These are phyloP conservation scores for Metahyphopichia silvanorum DNA, from an alignment of 805 yeast genomes.

Conservation along the genomic window DNA sequence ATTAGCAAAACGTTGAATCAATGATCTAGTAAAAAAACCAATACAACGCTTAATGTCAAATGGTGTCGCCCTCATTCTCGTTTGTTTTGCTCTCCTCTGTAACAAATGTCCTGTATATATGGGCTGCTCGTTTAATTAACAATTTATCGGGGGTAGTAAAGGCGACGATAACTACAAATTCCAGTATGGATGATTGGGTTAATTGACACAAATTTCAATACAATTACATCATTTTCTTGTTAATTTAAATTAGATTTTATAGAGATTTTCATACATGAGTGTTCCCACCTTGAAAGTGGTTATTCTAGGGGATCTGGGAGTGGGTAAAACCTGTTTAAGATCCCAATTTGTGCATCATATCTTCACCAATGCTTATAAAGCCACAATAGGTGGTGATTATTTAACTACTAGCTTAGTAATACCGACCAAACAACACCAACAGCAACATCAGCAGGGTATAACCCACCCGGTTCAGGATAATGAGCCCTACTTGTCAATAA, in stretches of 20 bases:
- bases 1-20: neutral
- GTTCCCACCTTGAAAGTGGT: constrained; percentile 43
- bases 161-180: no score
- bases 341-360: constrained; percentile 54
- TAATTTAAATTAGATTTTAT: no score
- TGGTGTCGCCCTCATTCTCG: no score
- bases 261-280: neutral
- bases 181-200: no score
- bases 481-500: constrained; percentile 1
- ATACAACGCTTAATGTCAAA: no score
- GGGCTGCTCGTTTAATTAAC: no score
- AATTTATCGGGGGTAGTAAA: no score
- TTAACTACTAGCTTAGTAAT: constrained; percentile 38
- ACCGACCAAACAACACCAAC: neutral
- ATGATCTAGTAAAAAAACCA: no score
- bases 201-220: no score
- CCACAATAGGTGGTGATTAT: constrained; percentile 60
- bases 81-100: no score
- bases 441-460: neutral
- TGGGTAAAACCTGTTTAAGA: constrained; percentile 57
- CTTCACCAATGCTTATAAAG: constrained; percentile 53
- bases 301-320: constrained; percentile 57
- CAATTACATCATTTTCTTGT: no score
- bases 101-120: no score
- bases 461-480: neutral